phyloP scores from a whole-genome alignment of 2,329 filamentous ascomycete genomes.

The Pseudogymnoascus sp. region DNA sequence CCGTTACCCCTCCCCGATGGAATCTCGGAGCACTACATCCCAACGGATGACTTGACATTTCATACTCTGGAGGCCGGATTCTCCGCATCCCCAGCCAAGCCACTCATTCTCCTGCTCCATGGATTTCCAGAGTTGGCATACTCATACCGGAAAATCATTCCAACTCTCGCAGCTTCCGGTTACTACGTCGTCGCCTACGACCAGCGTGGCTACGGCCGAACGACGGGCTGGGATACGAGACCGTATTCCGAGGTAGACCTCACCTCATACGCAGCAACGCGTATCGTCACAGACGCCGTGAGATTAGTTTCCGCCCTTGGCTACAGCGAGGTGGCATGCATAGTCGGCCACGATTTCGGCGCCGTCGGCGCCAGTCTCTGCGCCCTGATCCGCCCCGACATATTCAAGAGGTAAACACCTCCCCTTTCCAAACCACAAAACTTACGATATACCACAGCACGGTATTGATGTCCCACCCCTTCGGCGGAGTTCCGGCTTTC shows the following conservation, averaged over 20 bases:
- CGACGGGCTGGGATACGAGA: constrained; percentile 51
- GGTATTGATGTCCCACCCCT: constrained; percentile 60
- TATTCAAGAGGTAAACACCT: constrained; percentile 46
- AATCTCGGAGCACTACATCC: constrained; percentile 49
- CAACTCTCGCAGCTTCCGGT: constrained; percentile 49
- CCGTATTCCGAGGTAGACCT: constrained; percentile 48
- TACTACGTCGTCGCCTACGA: constrained; percentile 63
- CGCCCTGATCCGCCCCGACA: constrained; percentile 56
- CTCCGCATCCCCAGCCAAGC: constrained; percentile 34
- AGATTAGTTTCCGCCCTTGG: constrained; percentile 55
- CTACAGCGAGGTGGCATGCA: constrained; percentile 49
- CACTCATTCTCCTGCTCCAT: constrained; percentile 56
- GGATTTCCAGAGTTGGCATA: constrained; percentile 65
- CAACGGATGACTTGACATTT: constrained; percentile 54
- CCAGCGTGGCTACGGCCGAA: constrained; percentile 62
- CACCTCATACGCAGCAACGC: constrained; percentile 49
- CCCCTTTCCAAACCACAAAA: not conserved
- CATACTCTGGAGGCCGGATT: constrained; percentile 53
- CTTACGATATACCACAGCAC: constrained; percentile 29
- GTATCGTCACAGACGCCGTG: constrained; percentile 55
- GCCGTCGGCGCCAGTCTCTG: constrained; percentile 53
- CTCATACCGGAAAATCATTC: constrained; percentile 61
- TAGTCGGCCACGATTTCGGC: constrained; percentile 63
- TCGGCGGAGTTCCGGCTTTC: constrained; percentile 45
- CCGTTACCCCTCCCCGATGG: constrained; percentile 44